These are phyloP conservation scores for Penicillium ucsense DNA, from an alignment of 495 filamentous ascomycete genomes.

Conservation along the genomic window DNA sequence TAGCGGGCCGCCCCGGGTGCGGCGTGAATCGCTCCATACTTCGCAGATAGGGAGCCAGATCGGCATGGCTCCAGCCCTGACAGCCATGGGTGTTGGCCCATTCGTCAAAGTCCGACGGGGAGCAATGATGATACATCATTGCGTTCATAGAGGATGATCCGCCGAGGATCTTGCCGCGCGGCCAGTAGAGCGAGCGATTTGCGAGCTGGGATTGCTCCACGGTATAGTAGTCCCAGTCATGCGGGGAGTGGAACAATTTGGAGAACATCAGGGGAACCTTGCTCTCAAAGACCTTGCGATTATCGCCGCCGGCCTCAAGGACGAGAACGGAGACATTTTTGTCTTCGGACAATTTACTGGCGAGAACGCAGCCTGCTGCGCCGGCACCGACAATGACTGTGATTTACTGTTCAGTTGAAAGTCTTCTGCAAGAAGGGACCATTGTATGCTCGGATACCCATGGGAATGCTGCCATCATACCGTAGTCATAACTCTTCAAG, in stretches of 20 bases:
- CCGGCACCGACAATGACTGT: conserved; percentile 25
- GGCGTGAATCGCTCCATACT: conserved; percentile 15
- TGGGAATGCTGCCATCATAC: neutral
- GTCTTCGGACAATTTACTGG: conserved; percentile 39
- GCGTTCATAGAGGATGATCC: conserved; percentile 13
- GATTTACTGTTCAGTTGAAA: no score
- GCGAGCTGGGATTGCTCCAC: conserved; percentile 12
- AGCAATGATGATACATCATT: conserved; percentile 18
- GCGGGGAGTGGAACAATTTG: conserved; percentile 11
- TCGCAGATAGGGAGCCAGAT: conserved; percentile 7
- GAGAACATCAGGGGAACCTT: conserved; percentile 15
- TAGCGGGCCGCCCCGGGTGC: conserved; percentile 6
- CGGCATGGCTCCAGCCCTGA: conserved; percentile 11
- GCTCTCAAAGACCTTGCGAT: conserved; percentile 17
- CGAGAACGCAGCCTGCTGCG: conserved; percentile 40
- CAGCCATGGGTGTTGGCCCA: conserved; percentile 11
- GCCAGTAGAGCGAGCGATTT: conserved; percentile 12
- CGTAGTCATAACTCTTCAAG: conserved; percentile 13
- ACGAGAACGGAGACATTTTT: conserved; percentile 34
- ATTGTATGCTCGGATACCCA: no score
- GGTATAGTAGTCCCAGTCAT: conserved; percentile 19
- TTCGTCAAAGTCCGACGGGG: conserved; percentile 13
- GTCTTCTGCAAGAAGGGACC: no score
- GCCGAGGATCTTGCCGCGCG: conserved; percentile 12
- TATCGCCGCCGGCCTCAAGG: conserved; percentile 36